A percentile compares a stretch with the other conserved stretches of the same genome.
Evolutionary conservation across 257 asterid species (phyloP).

Genomic region (Ehretia macrophylla): DNA sequence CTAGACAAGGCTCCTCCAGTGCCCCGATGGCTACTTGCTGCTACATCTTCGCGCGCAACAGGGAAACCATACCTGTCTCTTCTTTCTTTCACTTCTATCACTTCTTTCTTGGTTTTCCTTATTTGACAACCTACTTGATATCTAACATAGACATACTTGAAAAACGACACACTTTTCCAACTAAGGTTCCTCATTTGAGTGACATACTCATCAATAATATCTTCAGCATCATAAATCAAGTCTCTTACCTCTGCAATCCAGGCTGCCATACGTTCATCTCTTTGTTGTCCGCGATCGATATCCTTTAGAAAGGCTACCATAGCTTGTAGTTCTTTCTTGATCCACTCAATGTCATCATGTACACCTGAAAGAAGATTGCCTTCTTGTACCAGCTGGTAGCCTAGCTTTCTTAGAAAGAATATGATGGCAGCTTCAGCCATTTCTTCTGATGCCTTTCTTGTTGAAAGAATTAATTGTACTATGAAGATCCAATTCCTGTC

Average conservation of each 20-base stretch:
- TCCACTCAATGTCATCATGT: constrained; percentile 18
- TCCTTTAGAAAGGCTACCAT: constrained; percentile 15
- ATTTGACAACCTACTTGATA: constrained; percentile 5
- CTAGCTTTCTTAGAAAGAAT: constrained; percentile 9
- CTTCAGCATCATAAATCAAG: constrained; percentile 16
- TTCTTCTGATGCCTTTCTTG: no score
- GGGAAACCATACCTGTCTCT: constrained; percentile 12
- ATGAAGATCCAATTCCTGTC: no score
- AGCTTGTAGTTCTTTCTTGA: constrained; percentile 9
- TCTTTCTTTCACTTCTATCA: constrained; percentile 11
- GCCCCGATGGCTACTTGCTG: neutral
- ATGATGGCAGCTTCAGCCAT: constrained; percentile 17
- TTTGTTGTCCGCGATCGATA: constrained; percentile 11
- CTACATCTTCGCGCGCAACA: neutral
- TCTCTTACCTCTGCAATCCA: constrained; percentile 17
- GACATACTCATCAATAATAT: constrained; percentile 16
- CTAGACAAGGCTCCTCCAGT: constrained; percentile 8
- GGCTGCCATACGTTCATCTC: constrained; percentile 9
- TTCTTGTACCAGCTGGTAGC: constrained; percentile 2
- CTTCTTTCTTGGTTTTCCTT: constrained; percentile 7
- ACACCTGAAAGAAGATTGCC: constrained; percentile 4
- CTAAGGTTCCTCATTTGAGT: neutral
- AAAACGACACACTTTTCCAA: constrained; percentile 8
- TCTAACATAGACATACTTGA: constrained; percentile 1
- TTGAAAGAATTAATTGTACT: no score